A percentile compares a stretch with the other conserved stretches of the same genome.
These are phyloP conservation scores for Myriosclerotinia scirpicola DNA, from an alignment of 2,329 filamentous ascomycete genomes.

Conservation along the genomic window DNA sequence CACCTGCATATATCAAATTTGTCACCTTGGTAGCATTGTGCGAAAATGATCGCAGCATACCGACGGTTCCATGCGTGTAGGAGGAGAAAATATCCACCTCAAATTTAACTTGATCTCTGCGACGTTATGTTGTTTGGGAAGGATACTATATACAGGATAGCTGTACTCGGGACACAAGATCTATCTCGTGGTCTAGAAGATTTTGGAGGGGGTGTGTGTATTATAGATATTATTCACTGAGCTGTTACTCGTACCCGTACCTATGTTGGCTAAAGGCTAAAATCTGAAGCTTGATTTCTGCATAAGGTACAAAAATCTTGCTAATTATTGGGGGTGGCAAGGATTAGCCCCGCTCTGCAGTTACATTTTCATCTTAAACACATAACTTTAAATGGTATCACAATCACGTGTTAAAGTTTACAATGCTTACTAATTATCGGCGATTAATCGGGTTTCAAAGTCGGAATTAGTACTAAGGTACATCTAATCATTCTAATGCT, in stretches of 20 bases:
- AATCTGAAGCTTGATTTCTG: conserved; percentile 4
- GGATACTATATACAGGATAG: not conserved
- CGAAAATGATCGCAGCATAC: conserved; percentile 41
- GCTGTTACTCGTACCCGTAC: not conserved
- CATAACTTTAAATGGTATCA: not conserved
- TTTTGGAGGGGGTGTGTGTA: not conserved
- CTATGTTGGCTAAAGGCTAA: not conserved
- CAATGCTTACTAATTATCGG: not conserved
- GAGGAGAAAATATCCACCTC: conserved; percentile 17
- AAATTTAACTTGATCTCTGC: conserved; percentile 8
- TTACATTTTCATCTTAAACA: not conserved
- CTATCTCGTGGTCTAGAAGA: conserved; percentile 6
- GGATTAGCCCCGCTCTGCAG: conserved; percentile 13
- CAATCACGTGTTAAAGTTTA: not conserved
- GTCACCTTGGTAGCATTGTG: conserved; percentile 39
- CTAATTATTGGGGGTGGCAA: not conserved
- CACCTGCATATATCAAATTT: conserved; percentile 32
- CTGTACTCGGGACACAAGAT: conserved; percentile 4
- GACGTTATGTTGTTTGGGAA: conserved; percentile 2
- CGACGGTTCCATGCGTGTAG: conserved; percentile 39
- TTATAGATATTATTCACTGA: not conserved
- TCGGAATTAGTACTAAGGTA: not conserved
- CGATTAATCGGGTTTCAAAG: conserved; percentile 2
- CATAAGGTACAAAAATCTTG: not conserved
- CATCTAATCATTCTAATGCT: too few species aligned